These are phyloP conservation scores for Cornus suecica DNA, from an alignment of 148 eudicot species.

Conservation along the genomic window DNA sequence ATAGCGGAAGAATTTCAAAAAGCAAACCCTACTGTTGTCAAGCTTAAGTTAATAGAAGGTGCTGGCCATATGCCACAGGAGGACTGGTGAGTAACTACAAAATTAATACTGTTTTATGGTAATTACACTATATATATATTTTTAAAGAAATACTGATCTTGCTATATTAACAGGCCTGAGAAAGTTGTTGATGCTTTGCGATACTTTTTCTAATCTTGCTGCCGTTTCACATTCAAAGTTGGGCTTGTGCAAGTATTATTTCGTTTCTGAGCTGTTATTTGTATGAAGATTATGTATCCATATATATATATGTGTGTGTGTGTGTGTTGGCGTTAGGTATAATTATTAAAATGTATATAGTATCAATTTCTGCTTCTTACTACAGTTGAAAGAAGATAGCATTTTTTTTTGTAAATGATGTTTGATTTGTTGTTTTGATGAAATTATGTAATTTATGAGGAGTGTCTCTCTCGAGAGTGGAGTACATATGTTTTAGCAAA, in stretches of 20 bases:
- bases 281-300: background rate
- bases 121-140: background rate
- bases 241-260: conserved; percentile 1
- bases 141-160: background rate
- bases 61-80: conserved; percentile 99
- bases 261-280: conserved; percentile 8
- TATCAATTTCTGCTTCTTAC: no score
- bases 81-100: conserved; percentile 64
- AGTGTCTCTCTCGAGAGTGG: no score
- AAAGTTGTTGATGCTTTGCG: conserved; percentile 85
- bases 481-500: no score
- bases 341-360: no score
- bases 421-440: no score
- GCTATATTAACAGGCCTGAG: conserved; percentile 75
- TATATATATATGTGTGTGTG: background rate
- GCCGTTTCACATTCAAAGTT: conserved; percentile 4
- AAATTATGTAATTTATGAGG: no score
- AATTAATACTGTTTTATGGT: background rate
- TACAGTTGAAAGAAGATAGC: no score
- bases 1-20: conserved; percentile 90
- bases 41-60: conserved; percentile 92
- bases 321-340: no score
- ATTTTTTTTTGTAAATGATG: no score
- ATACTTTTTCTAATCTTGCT: conserved; percentile 44
- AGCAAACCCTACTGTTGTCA: conserved; percentile 55